These are phyloP conservation scores for Digitaria exilis DNA, from an alignment of 202 grass and related monocot genomes.

Conservation along the genomic window DNA sequence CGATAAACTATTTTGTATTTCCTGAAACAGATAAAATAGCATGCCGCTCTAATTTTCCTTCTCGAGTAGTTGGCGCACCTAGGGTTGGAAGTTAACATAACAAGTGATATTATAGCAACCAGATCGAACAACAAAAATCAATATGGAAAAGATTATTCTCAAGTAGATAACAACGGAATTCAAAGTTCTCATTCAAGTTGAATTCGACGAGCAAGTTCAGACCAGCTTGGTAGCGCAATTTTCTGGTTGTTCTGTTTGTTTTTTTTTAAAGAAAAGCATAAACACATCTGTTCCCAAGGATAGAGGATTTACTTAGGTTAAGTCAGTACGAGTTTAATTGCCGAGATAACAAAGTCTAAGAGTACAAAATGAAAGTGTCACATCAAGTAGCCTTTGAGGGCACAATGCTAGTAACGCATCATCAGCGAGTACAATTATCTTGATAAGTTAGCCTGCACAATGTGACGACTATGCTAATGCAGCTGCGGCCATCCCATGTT, in stretches of 20 bases:
- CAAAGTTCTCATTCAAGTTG: not conserved
- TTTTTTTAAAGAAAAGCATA: not conserved
- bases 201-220: not conserved
- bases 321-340: not conserved
- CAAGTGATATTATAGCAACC: not conserved
- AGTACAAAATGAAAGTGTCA: not conserved
- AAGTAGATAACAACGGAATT: not conserved
- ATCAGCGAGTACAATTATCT: not conserved
- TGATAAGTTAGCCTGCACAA: not conserved
- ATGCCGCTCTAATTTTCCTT: not conserved
- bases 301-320: not conserved
- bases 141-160: not conserved
- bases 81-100: conserved; percentile 2
- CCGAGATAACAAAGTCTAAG: not conserved
- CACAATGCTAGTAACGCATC: not conserved
- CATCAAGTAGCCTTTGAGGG: not conserved
- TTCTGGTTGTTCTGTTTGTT: no score
- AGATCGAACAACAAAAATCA: not conserved
- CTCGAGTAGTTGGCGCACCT: not conserved
- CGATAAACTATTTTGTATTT: not conserved
- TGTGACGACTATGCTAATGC: not conserved
- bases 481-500: not conserved
- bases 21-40: not conserved
- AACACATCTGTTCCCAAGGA: not conserved
- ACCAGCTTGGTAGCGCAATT: not conserved